Percentiles rank a stretch among this genome's conserved stretches.
phyloP scores from a whole-genome alignment of 768 basidiomycete species.

The Glaciozyma martinii region DNA sequence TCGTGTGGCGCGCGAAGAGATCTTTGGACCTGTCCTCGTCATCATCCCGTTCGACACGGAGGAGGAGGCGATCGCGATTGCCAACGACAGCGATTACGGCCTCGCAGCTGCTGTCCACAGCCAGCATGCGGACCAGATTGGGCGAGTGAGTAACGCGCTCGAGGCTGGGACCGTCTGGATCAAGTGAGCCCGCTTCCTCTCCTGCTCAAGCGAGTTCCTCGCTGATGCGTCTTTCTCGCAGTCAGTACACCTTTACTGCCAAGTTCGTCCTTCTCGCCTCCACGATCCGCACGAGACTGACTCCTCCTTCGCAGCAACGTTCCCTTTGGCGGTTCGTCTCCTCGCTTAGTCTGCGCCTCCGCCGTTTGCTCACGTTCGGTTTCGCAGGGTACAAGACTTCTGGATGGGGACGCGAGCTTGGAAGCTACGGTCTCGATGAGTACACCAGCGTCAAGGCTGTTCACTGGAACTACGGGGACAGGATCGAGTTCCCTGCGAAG shows the following conservation, averaged over 20 bases:
- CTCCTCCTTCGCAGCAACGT: neutral
- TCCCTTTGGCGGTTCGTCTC: neutral
- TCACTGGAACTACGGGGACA: neutral
- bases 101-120: conserved; percentile 87
- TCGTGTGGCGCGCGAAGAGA: conserved; percentile 51
- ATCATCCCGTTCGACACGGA: conserved; percentile 74
- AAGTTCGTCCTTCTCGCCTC: neutral
- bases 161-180: conserved; percentile 65
- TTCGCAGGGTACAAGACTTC: conserved; percentile 73
- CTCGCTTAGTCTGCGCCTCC: neutral
- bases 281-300: neutral
- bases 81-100: conserved; percentile 83
- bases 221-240: neutral
- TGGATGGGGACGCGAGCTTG: conserved; percentile 76
- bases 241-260: conserved; percentile 2
- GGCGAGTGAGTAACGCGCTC: conserved; percentile 59
- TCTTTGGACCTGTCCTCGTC: conserved; percentile 81
- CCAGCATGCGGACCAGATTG: conserved; percentile 59
- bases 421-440: conserved; percentile 39
- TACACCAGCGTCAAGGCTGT: neutral
- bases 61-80: conserved; percentile 70
- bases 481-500: conserved; percentile 2
- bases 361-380: neutral
- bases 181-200: conserved; percentile 48
- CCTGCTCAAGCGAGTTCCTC: neutral